Percentiles rank a stretch among this genome's conserved stretches.
These are phyloP conservation scores for Chlamydomonas applanata DNA, from an alignment of 139 green algal genomes.

Conservation along the genomic window DNA sequence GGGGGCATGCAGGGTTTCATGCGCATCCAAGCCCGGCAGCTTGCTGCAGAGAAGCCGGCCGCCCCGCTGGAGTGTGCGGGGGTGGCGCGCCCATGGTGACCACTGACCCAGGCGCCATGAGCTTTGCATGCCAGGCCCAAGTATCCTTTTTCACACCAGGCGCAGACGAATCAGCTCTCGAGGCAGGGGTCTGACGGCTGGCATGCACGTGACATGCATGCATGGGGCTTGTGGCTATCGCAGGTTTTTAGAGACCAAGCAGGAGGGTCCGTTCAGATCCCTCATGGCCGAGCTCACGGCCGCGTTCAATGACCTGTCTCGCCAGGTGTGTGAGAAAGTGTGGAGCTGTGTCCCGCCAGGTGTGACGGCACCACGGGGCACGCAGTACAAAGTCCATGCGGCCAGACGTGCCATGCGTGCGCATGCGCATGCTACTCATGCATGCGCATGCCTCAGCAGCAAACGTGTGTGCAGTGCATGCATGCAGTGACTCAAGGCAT, in stretches of 20 bases:
- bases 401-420: not conserved
- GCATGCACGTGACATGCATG: too few species aligned
- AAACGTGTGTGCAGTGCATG: too few species aligned
- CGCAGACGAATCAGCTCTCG: too few species aligned
- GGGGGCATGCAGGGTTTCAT: constrained; percentile 17
- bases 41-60: too few species aligned
- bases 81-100: not conserved
- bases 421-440: not conserved
- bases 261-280: not conserved
- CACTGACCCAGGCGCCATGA: not conserved
- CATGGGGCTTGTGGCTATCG: too few species aligned
- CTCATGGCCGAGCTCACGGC: constrained; percentile 24
- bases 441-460: too few species aligned
- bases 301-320: constrained; percentile 18
- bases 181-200: too few species aligned
- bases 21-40: too few species aligned
- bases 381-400: not conserved
- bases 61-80: too few species aligned
- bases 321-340: not conserved
- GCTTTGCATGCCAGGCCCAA: not conserved
- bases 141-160: too few species aligned
- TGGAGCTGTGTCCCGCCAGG: not conserved
- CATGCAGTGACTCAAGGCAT: too few species aligned
- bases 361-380: not conserved
- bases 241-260: not conserved